Conservation (phyloP, 371 early-diverging fungal genomes). For the Haplosporangium sp. region DNA sequence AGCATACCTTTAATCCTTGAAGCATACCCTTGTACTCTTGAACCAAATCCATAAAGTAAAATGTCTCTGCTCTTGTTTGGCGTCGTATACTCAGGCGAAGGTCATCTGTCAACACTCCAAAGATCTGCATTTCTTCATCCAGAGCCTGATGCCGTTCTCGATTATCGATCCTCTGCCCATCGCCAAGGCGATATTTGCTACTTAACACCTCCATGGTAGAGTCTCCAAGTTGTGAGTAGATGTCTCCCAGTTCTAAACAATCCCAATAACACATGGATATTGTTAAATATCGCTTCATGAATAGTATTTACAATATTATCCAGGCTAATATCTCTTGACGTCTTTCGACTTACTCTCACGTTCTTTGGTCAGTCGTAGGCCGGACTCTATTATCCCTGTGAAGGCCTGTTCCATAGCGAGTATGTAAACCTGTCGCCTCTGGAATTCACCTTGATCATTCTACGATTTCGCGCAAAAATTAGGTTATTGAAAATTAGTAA, state of each 20-base stretch:
- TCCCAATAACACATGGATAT: background rate
- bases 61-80: slow-evolving; percentile 66
- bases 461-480: slow-evolving; percentile 21
- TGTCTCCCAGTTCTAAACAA: slow-evolving; percentile 59
- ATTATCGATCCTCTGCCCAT: slow-evolving; percentile 60
- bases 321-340: background rate
- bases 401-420: slow-evolving; percentile 67
- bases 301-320: no score
- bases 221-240: slow-evolving; percentile 66
- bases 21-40: slow-evolving; percentile 67
- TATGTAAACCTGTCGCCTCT: slow-evolving; percentile 69
- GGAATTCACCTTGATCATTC: slow-evolving; percentile 71
- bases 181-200: slow-evolving; percentile 70
- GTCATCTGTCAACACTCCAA: slow-evolving; percentile 71
- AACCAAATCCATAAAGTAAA: slow-evolving; percentile 69
- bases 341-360: slow-evolving; percentile 58
- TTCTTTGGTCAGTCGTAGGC: slow-evolving; percentile 60
- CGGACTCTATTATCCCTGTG: slow-evolving; percentile 61
- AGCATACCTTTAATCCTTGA: slow-evolving; percentile 64
- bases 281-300: background rate
- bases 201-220: slow-evolving; percentile 69
- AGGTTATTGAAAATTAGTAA: background rate
- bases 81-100: slow-evolving; percentile 64
- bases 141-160: slow-evolving; percentile 64
- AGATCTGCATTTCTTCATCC: slow-evolving; percentile 69